phyloP scores from a whole-genome alignment of 306 rosid species.

The Pueraria montana region DNA sequence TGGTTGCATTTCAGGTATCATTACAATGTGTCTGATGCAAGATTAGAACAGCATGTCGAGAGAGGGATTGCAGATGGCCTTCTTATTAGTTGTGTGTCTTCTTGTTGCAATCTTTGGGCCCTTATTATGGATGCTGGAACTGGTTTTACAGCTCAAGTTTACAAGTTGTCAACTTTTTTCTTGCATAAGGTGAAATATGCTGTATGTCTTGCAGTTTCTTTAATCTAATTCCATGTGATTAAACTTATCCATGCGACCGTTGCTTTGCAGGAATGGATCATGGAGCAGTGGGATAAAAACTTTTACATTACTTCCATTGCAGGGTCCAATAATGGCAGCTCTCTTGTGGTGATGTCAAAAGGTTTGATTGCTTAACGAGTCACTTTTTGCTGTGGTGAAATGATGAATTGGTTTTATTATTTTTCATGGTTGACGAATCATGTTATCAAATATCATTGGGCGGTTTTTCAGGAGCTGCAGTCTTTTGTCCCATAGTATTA shows the following conservation, averaged over 20 bases:
- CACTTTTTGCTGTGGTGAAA: conserved; percentile 1
- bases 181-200: conserved; percentile 81
- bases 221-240: conserved; percentile 5
- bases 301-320: conserved; percentile 65
- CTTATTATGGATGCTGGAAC: conserved; percentile 99
- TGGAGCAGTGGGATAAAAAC: conserved; percentile 64
- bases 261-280: conserved; percentile 61
- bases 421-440: conserved; percentile 18
- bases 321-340: conserved; percentile 68
- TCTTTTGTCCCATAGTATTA: neutral
- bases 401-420: conserved; percentile 10
- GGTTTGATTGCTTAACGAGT: conserved; percentile 42
- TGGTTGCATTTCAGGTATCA: conserved; percentile 73
- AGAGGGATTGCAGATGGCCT: conserved; percentile 96
- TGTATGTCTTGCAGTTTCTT: conserved; percentile 15
- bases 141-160: conserved; percentile 82
- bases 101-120: conserved; percentile 96
- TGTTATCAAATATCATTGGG: conserved; percentile 8
- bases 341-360: conserved; percentile 64
- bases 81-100: conserved; percentile 90
- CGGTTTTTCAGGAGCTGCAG: conserved; percentile 22
- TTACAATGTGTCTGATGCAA: conserved; percentile 88
- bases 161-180: conserved; percentile 83
- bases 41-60: conserved; percentile 90
- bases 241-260: conserved; percentile 8